Percentiles rank a stretch among this genome's conserved stretches.
Evolutionary conservation across 148 eudicot genomes (phyloP).

Genomic region (Rhododendron kiyosumense): DNA sequence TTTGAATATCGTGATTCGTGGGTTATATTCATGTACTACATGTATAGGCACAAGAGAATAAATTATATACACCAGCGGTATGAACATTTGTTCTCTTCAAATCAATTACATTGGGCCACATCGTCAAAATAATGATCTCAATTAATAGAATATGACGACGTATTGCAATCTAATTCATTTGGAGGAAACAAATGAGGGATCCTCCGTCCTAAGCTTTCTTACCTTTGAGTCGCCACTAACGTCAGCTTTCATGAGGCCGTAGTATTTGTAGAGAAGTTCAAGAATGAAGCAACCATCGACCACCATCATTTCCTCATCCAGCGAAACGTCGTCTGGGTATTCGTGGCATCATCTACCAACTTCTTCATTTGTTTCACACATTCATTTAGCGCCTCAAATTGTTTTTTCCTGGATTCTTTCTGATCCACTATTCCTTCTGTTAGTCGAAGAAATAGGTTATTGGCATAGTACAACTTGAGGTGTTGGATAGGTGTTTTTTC

Average conservation of each 20-base stretch:
- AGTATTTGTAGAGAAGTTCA: neutral
- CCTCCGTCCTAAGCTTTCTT: neutral
- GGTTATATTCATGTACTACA: too few relatives aligned
- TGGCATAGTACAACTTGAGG: neutral
- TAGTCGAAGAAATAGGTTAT: neutral
- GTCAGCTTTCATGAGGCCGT: neutral
- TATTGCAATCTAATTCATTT: too few relatives aligned
- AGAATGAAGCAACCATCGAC: neutral
- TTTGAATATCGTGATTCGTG: too few relatives aligned
- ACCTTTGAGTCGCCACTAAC: neutral
- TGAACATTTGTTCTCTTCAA: too few relatives aligned
- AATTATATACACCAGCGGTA: too few relatives aligned
- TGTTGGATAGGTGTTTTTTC: neutral
- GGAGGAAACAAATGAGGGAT: too few relatives aligned
- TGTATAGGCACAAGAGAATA: too few relatives aligned
- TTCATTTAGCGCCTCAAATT: neutral
- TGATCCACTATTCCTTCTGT: neutral
- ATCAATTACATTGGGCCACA: too few relatives aligned
- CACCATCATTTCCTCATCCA: neutral
- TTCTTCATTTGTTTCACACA: neutral
- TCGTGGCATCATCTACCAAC: neutral
- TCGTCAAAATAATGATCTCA: too few relatives aligned
- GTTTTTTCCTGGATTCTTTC: neutral
- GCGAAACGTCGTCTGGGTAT: neutral
- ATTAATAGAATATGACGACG: too few relatives aligned